Evolutionary conservation across 108 stramenopile genomes (phyloP).

Genomic region (Conticribra weissflogii): DNA sequence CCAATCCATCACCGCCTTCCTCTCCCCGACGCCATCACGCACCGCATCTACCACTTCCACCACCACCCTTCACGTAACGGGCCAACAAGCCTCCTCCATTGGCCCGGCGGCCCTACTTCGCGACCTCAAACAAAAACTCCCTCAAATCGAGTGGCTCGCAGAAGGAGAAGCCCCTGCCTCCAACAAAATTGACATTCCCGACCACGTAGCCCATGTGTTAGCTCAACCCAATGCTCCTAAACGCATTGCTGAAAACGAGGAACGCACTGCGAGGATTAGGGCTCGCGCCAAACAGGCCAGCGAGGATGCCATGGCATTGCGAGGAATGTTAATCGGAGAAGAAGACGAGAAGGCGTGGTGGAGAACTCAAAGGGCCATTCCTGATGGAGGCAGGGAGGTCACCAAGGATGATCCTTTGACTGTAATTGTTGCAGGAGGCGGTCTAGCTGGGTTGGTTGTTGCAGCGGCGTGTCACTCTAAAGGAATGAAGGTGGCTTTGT

Average conservation of each 20-base stretch:
- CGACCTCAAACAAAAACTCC: conserved; percentile 57
- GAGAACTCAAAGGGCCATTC: conserved; percentile 50
- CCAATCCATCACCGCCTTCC: conserved; percentile 2
- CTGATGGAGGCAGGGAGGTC: conserved; percentile 61
- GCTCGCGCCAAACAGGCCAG: conserved; percentile 63
- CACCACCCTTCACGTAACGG: conserved; percentile 47
- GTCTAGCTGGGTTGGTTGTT: conserved; percentile 86
- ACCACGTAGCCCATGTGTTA: conserved; percentile 57
- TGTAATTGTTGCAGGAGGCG: conserved; percentile 84
- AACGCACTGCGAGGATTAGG: conserved; percentile 69
- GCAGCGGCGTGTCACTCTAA: conserved; percentile 90
- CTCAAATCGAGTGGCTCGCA: conserved; percentile 73
- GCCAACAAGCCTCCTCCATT: conserved; percentile 71
- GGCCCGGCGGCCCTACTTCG: conserved; percentile 65
- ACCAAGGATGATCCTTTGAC: conserved; percentile 79
- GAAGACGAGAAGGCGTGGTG: conserved; percentile 76
- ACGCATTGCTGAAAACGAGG: conserved; percentile 67
- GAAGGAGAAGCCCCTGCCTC: conserved; percentile 53
- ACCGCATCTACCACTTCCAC: conserved; percentile 5
- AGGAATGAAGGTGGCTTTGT: conserved; percentile 92
- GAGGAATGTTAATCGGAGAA: conserved; percentile 57
- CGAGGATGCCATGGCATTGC: conserved; percentile 67
- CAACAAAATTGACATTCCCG: conserved; percentile 77
- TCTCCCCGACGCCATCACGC: conserved; percentile 1
- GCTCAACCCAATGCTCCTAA: conserved; percentile 62